A percentile compares a stretch with the other conserved stretches of the same genome.
phyloP scores from a whole-genome alignment of 2,329 filamentous ascomycete genomes.

The Colletotrichum orbiculare region DNA sequence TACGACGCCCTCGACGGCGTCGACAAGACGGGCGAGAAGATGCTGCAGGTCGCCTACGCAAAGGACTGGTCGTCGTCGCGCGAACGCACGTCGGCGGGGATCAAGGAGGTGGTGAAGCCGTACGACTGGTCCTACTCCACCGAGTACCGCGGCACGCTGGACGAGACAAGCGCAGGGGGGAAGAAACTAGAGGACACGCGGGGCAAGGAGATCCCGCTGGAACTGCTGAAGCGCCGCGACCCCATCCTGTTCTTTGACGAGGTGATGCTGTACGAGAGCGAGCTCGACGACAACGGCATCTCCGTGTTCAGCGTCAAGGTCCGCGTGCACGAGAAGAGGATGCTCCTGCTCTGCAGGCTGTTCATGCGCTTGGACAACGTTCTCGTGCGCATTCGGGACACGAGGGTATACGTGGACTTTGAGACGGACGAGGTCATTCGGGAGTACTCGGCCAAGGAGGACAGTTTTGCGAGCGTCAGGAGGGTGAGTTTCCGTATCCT shows the following conservation, averaged over 20 bases:
- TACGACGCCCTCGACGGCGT: constrained; percentile 89
- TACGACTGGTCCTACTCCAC: constrained; percentile 99
- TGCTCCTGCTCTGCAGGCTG: constrained; percentile 85
- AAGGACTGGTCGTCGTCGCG: constrained; percentile 78
- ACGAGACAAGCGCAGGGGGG: constrained; percentile 33
- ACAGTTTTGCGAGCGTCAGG: constrained; percentile 80
- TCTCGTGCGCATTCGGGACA: constrained; percentile 87
- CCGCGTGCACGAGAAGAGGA: constrained; percentile 88
- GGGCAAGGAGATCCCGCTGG: constrained; percentile 76
- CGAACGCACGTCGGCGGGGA: constrained; percentile 84
- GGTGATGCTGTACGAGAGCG: constrained; percentile 95
- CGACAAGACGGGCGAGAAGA: constrained; percentile 90
- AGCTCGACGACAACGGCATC: constrained; percentile 97
- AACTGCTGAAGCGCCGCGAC: constrained; percentile 87
- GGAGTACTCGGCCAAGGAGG: constrained; percentile 92
- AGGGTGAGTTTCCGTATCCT: constrained; percentile 60
- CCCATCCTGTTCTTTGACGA: constrained; percentile 98
- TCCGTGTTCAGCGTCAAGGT: constrained; percentile 91
- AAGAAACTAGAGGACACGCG: constrained; percentile 35
- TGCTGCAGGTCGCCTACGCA: constrained; percentile 95
- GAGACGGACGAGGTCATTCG: constrained; percentile 80
- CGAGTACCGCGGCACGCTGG: constrained; percentile 80
- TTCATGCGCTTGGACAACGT: constrained; percentile 96
- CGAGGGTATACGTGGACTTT: constrained; percentile 92
- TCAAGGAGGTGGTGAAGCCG: constrained; percentile 93